Base-by-base conservation (phyloP, 1,284 basidiomycete species). In the Thelephora terrestris region DNA sequence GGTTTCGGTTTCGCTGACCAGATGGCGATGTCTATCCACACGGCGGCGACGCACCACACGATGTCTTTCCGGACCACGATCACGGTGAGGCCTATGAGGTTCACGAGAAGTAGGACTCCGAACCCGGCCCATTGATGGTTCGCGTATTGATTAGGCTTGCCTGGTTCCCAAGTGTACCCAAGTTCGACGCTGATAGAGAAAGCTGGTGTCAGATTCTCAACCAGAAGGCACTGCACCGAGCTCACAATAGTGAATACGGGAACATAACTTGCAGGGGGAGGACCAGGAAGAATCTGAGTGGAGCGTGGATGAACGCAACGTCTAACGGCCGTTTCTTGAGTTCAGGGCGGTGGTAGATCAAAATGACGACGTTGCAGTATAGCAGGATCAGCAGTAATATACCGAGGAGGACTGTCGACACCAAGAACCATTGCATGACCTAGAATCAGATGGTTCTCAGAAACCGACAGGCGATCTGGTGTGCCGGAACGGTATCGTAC, bases 221-320 rank as follows among this genome's bases (percentile, higher is more conserved):
- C 5, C n/a, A 18, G 18, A 42, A 21, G 4, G 3, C 17, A 23
- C 18, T 9, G 17, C 12, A 63, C n/a, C n/a, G n/a, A n/a, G n/a
- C 71, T 48, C 52, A 79, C 75, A 79, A 78, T 10, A 79, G 67
- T 6, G 70, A 71, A 45, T 75, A 69, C 1, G 71, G 68, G 53
- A 78, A 71, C 48, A 74, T 58, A 20, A 77, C 58, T 0, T 64
- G 66, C 5, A 76, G 52, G 0, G 74, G 70, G 2, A 85, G 67
- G 23, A 85, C 68, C 52, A 86, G 66, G 61, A 87, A 87, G 49
- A 85, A 79, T 3, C 85, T 71, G 24, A 86, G 61, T 0, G 85
- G 85, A 0, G 83, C 81, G 50, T 88, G 85, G 39, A 88, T 83
- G 47, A 87, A 74, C 2, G 75, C 74, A 40, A 74, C 70, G 59